phyloP scores from a whole-genome alignment of 1,284 basidiomycete species.

The Pulveroboletus sp. region DNA sequence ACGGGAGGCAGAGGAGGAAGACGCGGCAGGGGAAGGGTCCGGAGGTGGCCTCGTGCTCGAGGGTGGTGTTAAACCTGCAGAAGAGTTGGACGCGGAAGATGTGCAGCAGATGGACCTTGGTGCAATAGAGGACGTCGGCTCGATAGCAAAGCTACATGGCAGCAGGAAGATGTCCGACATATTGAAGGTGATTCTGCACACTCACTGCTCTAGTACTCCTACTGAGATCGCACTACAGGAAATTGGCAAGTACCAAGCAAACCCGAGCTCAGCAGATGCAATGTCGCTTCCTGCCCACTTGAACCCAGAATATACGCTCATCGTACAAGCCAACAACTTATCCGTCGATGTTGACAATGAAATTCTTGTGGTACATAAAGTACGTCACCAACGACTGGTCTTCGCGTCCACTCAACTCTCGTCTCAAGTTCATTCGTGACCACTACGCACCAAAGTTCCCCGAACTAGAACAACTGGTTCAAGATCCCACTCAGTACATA shows the following conservation, averaged over 20 bases:
- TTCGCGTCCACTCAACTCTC: conserved; percentile 16
- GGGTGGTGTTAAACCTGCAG: conserved; percentile 89
- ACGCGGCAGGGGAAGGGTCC: conserved; percentile 44
- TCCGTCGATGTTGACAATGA: conserved; percentile 99
- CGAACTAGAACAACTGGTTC: conserved; percentile 93
- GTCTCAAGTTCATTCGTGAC: conserved; percentile 88
- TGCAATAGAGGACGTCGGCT: conserved; percentile 78
- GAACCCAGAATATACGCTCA: conserved; percentile 95
- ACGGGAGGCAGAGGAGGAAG: conserved; percentile 44
- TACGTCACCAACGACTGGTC: conserved; percentile 39
- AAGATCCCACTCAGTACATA: conserved; percentile 91
- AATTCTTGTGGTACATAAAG: conserved; percentile 95
- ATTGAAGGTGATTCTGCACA: conserved; percentile 58
- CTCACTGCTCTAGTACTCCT: not conserved
- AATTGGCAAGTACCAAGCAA: conserved; percentile 82
- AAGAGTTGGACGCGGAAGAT: conserved; percentile 90
- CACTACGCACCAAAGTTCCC: conserved; percentile 97
- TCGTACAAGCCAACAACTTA: conserved; percentile 97
- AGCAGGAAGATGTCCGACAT: conserved; percentile 86
- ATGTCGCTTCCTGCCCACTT: conserved; percentile 82
- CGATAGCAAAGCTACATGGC: conserved; percentile 86
- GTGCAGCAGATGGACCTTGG: conserved; percentile 91
- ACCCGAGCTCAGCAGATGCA: conserved; percentile 76
- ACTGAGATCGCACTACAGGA: conserved; percentile 54
- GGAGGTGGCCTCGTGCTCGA: conserved; percentile 75